phyloP scores from a whole-genome alignment of 1,139 yeast genomes.

The Lodderomyces elongisporus region DNA sequence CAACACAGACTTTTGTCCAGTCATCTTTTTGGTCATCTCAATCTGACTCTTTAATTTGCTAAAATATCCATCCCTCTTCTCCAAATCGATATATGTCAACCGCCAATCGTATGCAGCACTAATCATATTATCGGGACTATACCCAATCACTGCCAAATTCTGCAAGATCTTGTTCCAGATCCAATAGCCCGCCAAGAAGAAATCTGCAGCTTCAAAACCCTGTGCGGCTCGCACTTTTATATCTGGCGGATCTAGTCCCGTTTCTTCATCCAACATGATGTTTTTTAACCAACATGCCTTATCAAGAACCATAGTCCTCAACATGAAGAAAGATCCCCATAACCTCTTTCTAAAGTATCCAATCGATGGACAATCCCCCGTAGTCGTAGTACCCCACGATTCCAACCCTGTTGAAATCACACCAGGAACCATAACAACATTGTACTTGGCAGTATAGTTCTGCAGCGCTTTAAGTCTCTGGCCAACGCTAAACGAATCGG shows the following conservation, averaged over 20 bases:
- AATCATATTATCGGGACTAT: conserved; percentile 84
- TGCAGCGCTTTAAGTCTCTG: conserved; percentile 50
- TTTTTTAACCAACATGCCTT: conserved; percentile 92
- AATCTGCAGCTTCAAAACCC: conserved; percentile 96
- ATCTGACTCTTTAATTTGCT: conserved; percentile 66
- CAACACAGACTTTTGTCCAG: conserved; percentile 71
- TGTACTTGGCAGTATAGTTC: conserved; percentile 55
- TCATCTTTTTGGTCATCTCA: conserved; percentile 46
- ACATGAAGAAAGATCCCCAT: conserved; percentile 98
- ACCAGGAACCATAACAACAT: conserved; percentile 92
- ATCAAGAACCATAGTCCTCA: conserved; percentile 85
- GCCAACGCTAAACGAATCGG: conserved; percentile 89
- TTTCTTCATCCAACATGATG: conserved; percentile 79
- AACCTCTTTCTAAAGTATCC: conserved; percentile 83
- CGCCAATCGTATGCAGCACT: conserved; percentile 97
- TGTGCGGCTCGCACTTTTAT: conserved; percentile 83
- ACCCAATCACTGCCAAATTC: conserved; percentile 89
- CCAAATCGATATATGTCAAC: conserved; percentile 81
- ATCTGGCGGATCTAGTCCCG: conserved; percentile 89
- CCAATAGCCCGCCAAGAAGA: conserved; percentile 97
- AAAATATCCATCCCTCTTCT: conserved; percentile 80
- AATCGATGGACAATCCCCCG: conserved; percentile 73
- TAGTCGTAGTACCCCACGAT: conserved; percentile 70
- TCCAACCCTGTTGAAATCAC: conserved; percentile 94
- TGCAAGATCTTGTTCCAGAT: conserved; percentile 94